Base-by-base conservation (phyloP, 371 early-diverging fungal genomes). In the Mucor ambiguus region DNA sequence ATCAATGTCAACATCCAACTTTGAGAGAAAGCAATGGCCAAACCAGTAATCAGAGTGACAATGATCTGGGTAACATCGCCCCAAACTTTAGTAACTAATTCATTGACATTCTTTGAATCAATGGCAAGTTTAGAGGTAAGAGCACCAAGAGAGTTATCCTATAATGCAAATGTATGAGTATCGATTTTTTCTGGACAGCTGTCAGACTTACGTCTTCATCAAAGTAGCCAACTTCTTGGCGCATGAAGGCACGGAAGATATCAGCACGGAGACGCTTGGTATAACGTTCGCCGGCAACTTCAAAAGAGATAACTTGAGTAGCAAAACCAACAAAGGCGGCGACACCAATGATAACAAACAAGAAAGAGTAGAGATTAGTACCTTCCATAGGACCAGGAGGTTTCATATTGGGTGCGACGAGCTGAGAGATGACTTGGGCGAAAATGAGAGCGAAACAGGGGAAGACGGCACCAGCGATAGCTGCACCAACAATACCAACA, bases 181-280 rank as follows among this genome's bases (percentile, higher is more conserved):
- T 14, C 4, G 11, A 14, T 37, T 1, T 1, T 37, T 37, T 37
- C 14, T 12, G 11, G 11, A 14, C 14, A 37, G 37, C 5, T 37
- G 14, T 2, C 37, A 14, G 14, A 37, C 37, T 37, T 37, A 37
- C 37, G 5, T 90, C 90, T 29, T 87, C 81, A 76, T 97, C 98
- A 76, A 92, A 97, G 76, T 85, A 97, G 8, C 83, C 91, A 64
- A 96, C 87, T 68, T 96, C 95, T 82, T 96, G 97, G 22, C 77
- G 71, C 71, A 92, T 77, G 48, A 89, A 79, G 20, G 88, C 79
- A 26, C 81, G 73, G 81, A 92, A 92, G 12, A 84, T 67, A 44
- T 69, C 61, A 38, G 72, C 77, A 54, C 93, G 82, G 43, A 93
- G 70, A 52, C 91, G 84, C 22, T 76, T 71, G 11, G 91, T 90